Evolutionary conservation across 2,329 filamentous ascomycete species (phyloP).

Genomic region (Arthroderma sp.): DNA sequence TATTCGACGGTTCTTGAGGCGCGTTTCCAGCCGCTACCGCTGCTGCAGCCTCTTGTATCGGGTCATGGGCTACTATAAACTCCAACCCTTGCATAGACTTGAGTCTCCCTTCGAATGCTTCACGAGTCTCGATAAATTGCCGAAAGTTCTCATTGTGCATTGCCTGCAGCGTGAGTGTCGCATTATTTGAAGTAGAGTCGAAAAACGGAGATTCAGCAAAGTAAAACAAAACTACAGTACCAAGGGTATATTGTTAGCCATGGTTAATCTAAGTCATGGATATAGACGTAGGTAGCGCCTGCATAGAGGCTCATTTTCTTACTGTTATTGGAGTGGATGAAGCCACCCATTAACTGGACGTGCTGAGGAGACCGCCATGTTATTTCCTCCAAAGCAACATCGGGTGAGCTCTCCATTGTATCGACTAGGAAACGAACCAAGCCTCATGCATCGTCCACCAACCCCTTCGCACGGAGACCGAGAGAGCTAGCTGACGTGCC

Average conservation of each 20-base stretch:
- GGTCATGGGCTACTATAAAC: conserved; percentile 48
- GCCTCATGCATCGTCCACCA: neutral
- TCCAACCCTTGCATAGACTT: conserved; percentile 46
- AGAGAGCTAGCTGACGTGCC: neutral
- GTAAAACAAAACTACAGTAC: conserved; percentile 44
- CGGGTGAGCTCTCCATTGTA: conserved; percentile 9
- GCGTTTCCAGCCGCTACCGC: conserved; percentile 19
- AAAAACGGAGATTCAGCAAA: conserved; percentile 53
- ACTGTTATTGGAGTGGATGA: conserved; percentile 36
- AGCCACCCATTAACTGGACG: conserved; percentile 37
- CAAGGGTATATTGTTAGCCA: neutral
- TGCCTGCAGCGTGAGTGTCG: conserved; percentile 42
- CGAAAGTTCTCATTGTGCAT: conserved; percentile 39
- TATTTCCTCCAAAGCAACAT: conserved; percentile 31
- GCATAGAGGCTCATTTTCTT: conserved; percentile 11
- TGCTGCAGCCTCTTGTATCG: conserved; percentile 36
- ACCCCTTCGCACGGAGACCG: neutral
- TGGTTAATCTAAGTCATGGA: neutral
- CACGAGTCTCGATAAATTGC: conserved; percentile 42
- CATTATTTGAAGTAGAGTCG: conserved; percentile 50
- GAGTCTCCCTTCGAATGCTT: conserved; percentile 44
- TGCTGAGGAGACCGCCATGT: conserved; percentile 36
- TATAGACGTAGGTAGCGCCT: neutral
- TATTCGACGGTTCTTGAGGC: conserved; percentile 36
- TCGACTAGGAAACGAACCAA: neutral